phyloP scores from a whole-genome alignment of 1,284 basidiomycete species.

The Abortiporus biennis region DNA sequence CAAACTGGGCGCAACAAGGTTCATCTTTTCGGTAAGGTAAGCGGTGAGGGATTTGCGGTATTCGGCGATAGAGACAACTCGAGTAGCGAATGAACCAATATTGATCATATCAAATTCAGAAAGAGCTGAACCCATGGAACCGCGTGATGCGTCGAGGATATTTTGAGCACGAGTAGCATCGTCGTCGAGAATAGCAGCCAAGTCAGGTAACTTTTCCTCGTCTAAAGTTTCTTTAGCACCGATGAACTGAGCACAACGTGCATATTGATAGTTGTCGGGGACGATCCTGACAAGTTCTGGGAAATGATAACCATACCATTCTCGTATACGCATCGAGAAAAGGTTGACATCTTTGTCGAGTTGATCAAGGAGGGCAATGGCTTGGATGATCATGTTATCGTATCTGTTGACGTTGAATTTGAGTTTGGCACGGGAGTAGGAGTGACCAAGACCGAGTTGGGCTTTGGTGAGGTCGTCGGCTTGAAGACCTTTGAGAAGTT shows the following conservation, averaged over 20 bases:
- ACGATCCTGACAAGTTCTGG: conserved; percentile 95
- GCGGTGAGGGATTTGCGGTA: conserved; percentile 90
- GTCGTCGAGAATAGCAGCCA: conserved; percentile 83
- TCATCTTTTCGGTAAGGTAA: conserved; percentile 98
- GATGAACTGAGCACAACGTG: conserved; percentile 83
- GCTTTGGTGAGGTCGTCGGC: conserved; percentile 88
- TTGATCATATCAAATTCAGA: conserved; percentile 95
- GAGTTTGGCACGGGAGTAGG: conserved; percentile 96
- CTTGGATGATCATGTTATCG: conserved; percentile 99
- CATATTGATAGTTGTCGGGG: conserved; percentile 94
- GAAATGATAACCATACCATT: conserved; percentile 99
- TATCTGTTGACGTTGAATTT: conserved; percentile 99
- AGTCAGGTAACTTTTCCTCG: conserved; percentile 76
- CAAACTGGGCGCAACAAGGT: conserved; percentile 92
- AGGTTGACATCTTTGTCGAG: conserved; percentile 99
- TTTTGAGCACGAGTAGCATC: conserved; percentile 88
- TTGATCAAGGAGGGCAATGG: conserved; percentile 96
- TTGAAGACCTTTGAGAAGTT: conserved; percentile 87
- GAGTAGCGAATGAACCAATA: conserved; percentile 87
- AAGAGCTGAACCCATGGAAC: conserved; percentile 94
- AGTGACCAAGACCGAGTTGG: conserved; percentile 96
- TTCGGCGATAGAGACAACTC: conserved; percentile 89
- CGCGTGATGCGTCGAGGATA: conserved; percentile 89
- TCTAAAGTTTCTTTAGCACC: conserved; percentile 81
- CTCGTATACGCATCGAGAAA: conserved; percentile 96